A percentile compares a stretch with the other conserved stretches of the same genome.
These are phyloP conservation scores for Didymella pomorum DNA, from an alignment of 2,329 filamentous ascomycete species.

Conservation along the genomic window DNA sequence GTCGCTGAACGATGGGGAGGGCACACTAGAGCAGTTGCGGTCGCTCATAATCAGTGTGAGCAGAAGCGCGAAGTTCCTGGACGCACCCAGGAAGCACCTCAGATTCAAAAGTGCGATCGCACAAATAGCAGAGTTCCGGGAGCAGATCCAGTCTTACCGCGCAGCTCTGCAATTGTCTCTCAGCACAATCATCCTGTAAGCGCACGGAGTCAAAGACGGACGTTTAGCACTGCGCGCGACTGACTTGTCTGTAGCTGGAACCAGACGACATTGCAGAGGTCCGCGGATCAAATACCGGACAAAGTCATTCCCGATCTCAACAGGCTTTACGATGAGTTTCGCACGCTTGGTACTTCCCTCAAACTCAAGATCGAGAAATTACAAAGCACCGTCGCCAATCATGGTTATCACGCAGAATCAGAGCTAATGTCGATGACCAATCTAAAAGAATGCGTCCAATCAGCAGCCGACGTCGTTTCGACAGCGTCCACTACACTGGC, in stretches of 20 bases:
- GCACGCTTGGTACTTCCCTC: conserved; percentile 25
- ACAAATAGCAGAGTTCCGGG: conserved; percentile 28
- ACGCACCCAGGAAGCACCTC: conserved; percentile 31
- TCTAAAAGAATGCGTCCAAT: conserved; percentile 33
- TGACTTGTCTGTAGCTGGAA: conserved; percentile 27
- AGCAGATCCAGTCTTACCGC: conserved; percentile 35
- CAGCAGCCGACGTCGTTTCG: conserved; percentile 35
- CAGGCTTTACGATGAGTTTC: conserved; percentile 34
- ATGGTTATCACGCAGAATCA: conserved; percentile 18
- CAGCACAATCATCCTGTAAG: conserved; percentile 37
- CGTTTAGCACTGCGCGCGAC: not conserved
- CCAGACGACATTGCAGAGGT: conserved; percentile 33
- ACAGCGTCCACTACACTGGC: conserved; percentile 33
- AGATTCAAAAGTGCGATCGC: conserved; percentile 28
- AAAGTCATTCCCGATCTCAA: conserved; percentile 33
- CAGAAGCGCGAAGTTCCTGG: conserved; percentile 28
- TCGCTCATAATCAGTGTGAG: conserved; percentile 27
- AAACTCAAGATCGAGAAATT: conserved; percentile 33
- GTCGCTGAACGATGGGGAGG: conserved; percentile 32
- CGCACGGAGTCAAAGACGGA: not conserved
- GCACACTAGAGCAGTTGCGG: conserved; percentile 27
- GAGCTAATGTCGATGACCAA: conserved; percentile 32
- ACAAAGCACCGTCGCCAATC: conserved; percentile 18
- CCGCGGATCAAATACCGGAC: conserved; percentile 31
- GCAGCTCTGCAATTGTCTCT: conserved; percentile 33